Evolutionary conservation across 768 basidiomycete species (phyloP), one percentile per base, ranked within the genome.

Genomic region (Amanita inopinata): DNA sequence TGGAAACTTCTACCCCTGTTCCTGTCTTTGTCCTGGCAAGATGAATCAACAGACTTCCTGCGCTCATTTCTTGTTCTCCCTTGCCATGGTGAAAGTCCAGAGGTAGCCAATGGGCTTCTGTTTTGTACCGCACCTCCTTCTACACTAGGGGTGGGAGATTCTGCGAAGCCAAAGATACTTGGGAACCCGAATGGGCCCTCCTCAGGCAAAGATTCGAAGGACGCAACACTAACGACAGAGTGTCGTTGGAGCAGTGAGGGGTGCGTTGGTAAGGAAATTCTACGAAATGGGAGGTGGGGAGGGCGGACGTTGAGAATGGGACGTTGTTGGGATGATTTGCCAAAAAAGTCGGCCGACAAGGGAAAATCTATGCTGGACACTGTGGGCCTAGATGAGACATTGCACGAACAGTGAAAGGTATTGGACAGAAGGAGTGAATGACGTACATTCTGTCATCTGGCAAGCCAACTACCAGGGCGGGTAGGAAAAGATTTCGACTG

Each of bases 191-290:
- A 6, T 20, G 23, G 12, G 27, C 59, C 59, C 44, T 73, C 71
- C 53, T 84, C 83, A 3, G 73, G 67, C 6, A 82, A 62, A 0
- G 84, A 86, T 46, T 84, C 83, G 51, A 82, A 78, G 0, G 88
- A 87, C 3, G 76, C 69, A 12, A 85, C 66, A 56, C 83, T 87
- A 36, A 71, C 73, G 8, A 83, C 69, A 0, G 84, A 86, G 32
- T 79, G 71, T 27, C 83, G 64, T 48, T 82, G 66, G 8, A 70
- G 56, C 6, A 70, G 50, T 35, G 69, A 70, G 10, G 78, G 69
- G 43, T 71, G 57, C 28, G 73, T 65, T 41, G 77, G 69, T 39
- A 83, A 59, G 28, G 76, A 80, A 44, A 80, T 80, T 27, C 79
- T 66, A 42, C 79, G 67, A 52, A 80, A 80, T 8, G 78, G 77